phyloP scores from a whole-genome alignment of 176 grass and related monocot genomes.

The Triticum aestivum region IWGSC_CS_RefSeq_v2.1 NC_057806.1:388754365-388754864 shows the following conservation, averaged over 20 bases:
- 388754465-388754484: too few relatives aligned
- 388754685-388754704: not conserved
- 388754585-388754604: not conserved
- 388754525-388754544: not conserved
- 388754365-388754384: not conserved
- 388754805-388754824: constrained; percentile 54
- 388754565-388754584: not conserved
- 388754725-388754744: constrained; percentile 22
- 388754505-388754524: not conserved
- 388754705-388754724: constrained; percentile 3
- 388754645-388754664: not conserved
- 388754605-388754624: not conserved
- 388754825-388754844: constrained; percentile 69
- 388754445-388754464: too few relatives aligned
- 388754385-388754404: too few relatives aligned
- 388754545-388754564: not conserved
- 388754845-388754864: constrained; percentile 50
- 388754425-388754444: too few relatives aligned
- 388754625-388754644: not conserved
- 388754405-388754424: too few relatives aligned
- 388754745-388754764: constrained; percentile 88
- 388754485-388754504: not conserved
- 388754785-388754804: constrained; percentile 55
- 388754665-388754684: not conserved
- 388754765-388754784: constrained; percentile 51